Base-by-base conservation (phyloP, 1,284 basidiomycete genomes). In the Sutorius eximius region DNA sequence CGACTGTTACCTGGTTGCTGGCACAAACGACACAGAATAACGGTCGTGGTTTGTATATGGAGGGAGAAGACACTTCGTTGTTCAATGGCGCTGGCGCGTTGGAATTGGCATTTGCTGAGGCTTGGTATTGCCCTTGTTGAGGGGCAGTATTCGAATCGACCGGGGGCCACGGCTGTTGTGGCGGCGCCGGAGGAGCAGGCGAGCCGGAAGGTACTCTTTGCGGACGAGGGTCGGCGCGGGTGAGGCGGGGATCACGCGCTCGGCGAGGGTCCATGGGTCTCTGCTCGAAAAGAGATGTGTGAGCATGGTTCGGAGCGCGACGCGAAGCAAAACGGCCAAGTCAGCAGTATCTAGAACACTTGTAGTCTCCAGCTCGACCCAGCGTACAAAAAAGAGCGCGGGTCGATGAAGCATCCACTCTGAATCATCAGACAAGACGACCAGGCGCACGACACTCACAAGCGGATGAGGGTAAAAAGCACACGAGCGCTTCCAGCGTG, bases 1-100 rank as follows among this genome's bases (percentile, higher is more conserved):
- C 5, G 30, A 27, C 41, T 73, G 81, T 63, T 71, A 92, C 94
- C 76, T 98, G 93, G 67, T 99, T 99, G 69, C 93, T 97, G 11
- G 96, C 96, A 69, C 96, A 99, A 29, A 99, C 96, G 11, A 99
- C 93, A 69, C 96, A 98, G 75, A 99, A 99, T 47, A 96, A 68
- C 2, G 91, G 91, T 29, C 88, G 79, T 24, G 77, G 70, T 69
- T 82, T 89, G 63, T 84, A 85, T 24, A 64, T 61, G 24, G 75
- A 56, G 2, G 54, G 18, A 34, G 52, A 36, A 49, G 62, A 40
- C 15, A 32, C 24, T 30, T 66, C 66, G n/a, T 36, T 40, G 13
- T 30, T 49, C 18, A 42, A 53, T n/a, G 51, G 43, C 22, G n/a
- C 18, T 34, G 51, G 48, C 11, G 36, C 38, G 29, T 44, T 55